Evolutionary conservation across 1,284 basidiomycete genomes (phyloP), one percentile per base, ranked within the genome.

Genomic region (Rhizoctonia solani): DNA sequence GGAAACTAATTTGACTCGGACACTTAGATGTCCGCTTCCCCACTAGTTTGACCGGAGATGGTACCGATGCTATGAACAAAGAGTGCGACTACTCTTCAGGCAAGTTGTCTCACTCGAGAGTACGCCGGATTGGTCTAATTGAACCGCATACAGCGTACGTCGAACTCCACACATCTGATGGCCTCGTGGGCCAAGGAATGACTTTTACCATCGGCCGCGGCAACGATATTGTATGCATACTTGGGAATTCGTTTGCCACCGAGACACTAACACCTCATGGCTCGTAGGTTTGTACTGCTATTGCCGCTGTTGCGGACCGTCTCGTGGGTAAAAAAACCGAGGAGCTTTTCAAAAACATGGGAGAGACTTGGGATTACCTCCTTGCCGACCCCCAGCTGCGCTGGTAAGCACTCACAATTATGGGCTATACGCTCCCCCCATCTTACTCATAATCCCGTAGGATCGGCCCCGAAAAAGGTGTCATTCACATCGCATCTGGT

Each of bases 201-300:
- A 95, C 95, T 13, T 97, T 97, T 77, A 96, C 94, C n/a, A 96
- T 95, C 73, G 94, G 95, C 3, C 87, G 93, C 44, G 94, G 94
- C 27, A 98, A 95, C 75, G 95, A 98, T 70, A 93, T 95, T 72
- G 93, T 87, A 74, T 72, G 79, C 73, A 27, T 67, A 67, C 27
- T 68, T 55, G 23, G 70, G 25, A 21, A 13, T 16, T 37, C 13
- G 19, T 9, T 25, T 6, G 27, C 30, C 32, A 59, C 19, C 42
- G 65, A 50, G 32, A 49, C n/a, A n/a, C 71, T 54, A 55, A 69
- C 69, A 54, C 56, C 32, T 29, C 56, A 56, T 52, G 39, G 46
- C 66, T 29, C 34, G 56, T 72, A 88, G 87, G 88, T 94, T 66
- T 94, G 91, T 77, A 81, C 81, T 56, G 90, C 93, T 1, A 93